Percentiles rank a stretch among this genome's conserved stretches.
Conservation (phyloP, 2,329 filamentous ascomycete species). For the Fusarium zealandicum region DNA sequence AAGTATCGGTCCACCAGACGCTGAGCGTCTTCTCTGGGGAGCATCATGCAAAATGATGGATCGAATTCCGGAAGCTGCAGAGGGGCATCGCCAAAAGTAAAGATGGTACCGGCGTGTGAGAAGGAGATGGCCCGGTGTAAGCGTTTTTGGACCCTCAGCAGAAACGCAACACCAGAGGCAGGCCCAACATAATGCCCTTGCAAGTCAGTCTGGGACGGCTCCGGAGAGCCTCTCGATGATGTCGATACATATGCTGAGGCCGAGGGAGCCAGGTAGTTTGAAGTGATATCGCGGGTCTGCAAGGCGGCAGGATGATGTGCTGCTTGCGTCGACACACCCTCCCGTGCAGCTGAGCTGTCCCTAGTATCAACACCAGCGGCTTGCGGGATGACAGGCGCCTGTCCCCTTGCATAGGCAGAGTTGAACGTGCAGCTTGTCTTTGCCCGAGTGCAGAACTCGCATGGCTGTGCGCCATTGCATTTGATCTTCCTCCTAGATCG, state of each 20-base stretch:
- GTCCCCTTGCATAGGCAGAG: conserved; percentile 38
- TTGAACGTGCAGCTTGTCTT: conserved; percentile 36
- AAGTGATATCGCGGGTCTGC: conserved; percentile 14
- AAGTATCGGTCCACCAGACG: conserved; percentile 59
- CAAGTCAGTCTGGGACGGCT: conserved; percentile 42
- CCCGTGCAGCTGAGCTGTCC: conserved; percentile 3
- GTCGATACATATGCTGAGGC: conserved; percentile 7
- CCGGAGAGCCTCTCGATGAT: conserved; percentile 39
- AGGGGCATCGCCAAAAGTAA: conserved; percentile 59
- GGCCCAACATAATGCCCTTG: conserved; percentile 46
- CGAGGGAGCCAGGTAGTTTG: conserved; percentile 8
- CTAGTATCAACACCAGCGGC: conserved; percentile 14
- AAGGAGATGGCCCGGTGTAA: conserved; percentile 39
- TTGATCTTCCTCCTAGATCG: conserved; percentile 37
- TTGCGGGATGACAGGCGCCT: conserved; percentile 31
- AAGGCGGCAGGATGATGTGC: conserved; percentile 2
- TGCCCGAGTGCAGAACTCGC: conserved; percentile 35
- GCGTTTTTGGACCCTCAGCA: conserved; percentile 44
- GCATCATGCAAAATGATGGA: conserved; percentile 50
- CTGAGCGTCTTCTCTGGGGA: conserved; percentile 46
- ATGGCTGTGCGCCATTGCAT: conserved; percentile 39
- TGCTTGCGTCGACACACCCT: background rate
- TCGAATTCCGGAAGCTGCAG: conserved; percentile 48
- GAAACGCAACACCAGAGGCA: conserved; percentile 43
- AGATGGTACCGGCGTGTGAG: conserved; percentile 48